Base-by-base conservation (phyloP, 164 flowering plant species). In the Vitis rotundifolia region DNA sequence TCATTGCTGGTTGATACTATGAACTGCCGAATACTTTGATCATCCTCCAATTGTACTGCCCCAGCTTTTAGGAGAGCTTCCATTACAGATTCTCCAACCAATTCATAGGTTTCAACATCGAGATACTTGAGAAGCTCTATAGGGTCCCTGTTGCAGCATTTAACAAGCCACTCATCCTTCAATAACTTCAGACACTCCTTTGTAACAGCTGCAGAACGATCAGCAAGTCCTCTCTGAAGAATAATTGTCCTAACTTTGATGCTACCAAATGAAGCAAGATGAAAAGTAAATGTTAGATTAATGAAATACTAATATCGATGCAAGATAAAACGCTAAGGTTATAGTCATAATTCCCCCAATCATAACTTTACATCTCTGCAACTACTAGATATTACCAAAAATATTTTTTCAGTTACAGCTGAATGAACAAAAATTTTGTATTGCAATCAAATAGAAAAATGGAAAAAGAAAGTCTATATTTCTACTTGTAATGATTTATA, bases 61-160 rank as follows among this genome's bases (percentile, higher is more conserved):
- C 89, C 88, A 66, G 79, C 87, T 64, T 81, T 83, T 72, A 93
- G 75, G 18, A 96, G 86, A 73, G 87, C 85, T 29, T n/a, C 80
- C 95, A 92, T 88, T 8, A 89, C 98, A 65, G 88, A 85, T 77
- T 84, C 94, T 50, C 95, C 97, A 69, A 93, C 92, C 5, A 71
- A 67, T 79, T 96, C 99, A 85, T 96, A 93, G 37, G 98, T 96
- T 83, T 93, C 99, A 65, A 93, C 99, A 83, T 96, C 99, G 60
- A 96, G 93, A 81, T 80, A 96, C 83, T 90, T 89, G 59, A 96
- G 93, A 71, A 96, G 90, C 71, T 79, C 79, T 49, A 91, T 44
- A 22, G 93, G 88, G 60, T 93, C 91, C 56, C 89, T 90, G 69
- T 84, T 81, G 79, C 98, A 93, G 68, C 85, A 82, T 68, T 91